Evolutionary conservation across 2,329 filamentous ascomycete genomes (phyloP).

Genomic region (Alternaria sp.): DNA sequence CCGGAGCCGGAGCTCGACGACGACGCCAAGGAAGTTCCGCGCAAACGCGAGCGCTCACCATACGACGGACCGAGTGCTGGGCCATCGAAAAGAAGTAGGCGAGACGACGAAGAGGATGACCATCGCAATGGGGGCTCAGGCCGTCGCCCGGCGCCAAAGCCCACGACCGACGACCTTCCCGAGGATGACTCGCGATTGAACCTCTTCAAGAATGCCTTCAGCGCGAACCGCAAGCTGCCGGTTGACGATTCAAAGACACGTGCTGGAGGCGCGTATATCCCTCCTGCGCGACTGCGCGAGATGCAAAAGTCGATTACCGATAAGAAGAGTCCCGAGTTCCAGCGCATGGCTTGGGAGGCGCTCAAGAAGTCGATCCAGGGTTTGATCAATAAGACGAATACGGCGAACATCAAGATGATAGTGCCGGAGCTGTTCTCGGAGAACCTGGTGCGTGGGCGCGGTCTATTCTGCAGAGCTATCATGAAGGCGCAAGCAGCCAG

Average conservation of each 20-base stretch:
- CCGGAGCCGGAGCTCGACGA: slow-evolving; percentile 56
- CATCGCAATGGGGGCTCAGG: slow-evolving; percentile 73
- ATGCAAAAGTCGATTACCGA: slow-evolving; percentile 97
- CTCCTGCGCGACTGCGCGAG: slow-evolving; percentile 86
- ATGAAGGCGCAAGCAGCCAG: slow-evolving; percentile 98
- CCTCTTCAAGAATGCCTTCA: slow-evolving; percentile 49
- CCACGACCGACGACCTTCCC: slow-evolving; percentile 26
- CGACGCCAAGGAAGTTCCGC: slow-evolving; percentile 56
- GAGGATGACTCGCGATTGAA: slow-evolving; percentile 48
- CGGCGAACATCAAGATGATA: slow-evolving; percentile 96
- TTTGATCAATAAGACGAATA: slow-evolving; percentile 98
- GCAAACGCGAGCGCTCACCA: slow-evolving; percentile 65
- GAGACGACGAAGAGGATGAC: slow-evolving; percentile 46
- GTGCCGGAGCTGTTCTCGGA: slow-evolving; percentile 95
- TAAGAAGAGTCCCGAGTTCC: slow-evolving; percentile 94
- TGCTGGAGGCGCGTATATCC: slow-evolving; percentile 95
- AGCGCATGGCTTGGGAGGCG: slow-evolving; percentile 99
- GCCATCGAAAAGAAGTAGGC: slow-evolving; percentile 50
- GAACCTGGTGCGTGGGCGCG: slow-evolving; percentile 89
- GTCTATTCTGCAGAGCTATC: slow-evolving; percentile 92
- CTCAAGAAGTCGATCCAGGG: slow-evolving; percentile 99
- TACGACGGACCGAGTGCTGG: slow-evolving; percentile 37
- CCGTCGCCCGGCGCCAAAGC: slow-evolving; percentile 57
- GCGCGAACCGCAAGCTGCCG: slow-evolving; percentile 77
- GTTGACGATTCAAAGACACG: slow-evolving; percentile 89